Conservation (phyloP, 176 grass and related monocot species). For the Zizania latifolia region DNA sequence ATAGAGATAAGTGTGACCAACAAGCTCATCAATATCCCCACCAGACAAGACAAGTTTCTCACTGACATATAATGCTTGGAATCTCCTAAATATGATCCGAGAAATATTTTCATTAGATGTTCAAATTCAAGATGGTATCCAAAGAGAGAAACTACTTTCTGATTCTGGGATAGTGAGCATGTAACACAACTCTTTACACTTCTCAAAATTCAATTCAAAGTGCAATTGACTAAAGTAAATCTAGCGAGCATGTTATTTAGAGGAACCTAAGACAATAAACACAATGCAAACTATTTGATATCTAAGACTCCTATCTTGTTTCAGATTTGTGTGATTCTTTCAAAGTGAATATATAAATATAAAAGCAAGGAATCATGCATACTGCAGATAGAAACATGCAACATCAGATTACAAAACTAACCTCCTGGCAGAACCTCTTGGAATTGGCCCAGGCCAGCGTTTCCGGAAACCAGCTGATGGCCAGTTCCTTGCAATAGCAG, state of each 20-base stretch:
- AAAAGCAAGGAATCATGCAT: not conserved
- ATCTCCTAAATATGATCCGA: constrained; percentile 58
- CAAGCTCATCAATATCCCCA: constrained; percentile 72
- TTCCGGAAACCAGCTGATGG: constrained; percentile 52
- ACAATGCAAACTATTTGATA: not conserved
- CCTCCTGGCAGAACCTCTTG: constrained; percentile 80
- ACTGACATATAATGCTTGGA: constrained; percentile 67
- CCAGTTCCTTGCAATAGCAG: constrained; percentile 64
- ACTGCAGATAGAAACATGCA: not conserved
- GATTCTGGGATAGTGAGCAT: not conserved
- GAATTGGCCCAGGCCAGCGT: constrained; percentile 97
- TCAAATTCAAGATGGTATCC: constrained; percentile 10
- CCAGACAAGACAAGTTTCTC: constrained; percentile 54
- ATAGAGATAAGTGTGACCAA: constrained; percentile 88
- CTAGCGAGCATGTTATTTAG: not conserved
- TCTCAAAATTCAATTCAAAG: not conserved
- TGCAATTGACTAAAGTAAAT: not conserved
- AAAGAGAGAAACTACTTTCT: not conserved
- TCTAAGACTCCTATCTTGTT: not conserved
- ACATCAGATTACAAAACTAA: constrained; percentile 30
- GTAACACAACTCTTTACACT: not conserved
- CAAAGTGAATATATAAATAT: not conserved
- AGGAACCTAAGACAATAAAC: not conserved
- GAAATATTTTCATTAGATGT: not conserved
- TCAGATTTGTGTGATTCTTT: not conserved